A percentile compares a stretch with the other conserved stretches of the same genome.
phyloP scores from a whole-genome alignment of 495 filamentous ascomycete genomes.

The Glonium stellatum region DNA sequence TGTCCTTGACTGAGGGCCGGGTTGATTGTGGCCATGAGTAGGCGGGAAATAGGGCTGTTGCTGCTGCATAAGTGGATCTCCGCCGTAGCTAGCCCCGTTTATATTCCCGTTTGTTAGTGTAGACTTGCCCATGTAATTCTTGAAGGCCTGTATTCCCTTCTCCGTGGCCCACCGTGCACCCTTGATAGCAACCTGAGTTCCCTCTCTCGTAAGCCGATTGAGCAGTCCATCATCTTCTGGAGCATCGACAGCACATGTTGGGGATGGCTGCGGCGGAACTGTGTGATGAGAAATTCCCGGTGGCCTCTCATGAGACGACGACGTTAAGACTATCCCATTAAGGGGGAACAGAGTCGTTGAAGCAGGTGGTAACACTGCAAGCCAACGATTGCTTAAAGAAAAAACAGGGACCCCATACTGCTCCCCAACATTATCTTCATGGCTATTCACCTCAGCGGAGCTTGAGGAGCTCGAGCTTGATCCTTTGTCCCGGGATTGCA shows the following conservation, averaged over 20 bases:
- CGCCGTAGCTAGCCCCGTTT: slow-evolving; percentile 32
- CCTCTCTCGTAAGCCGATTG: slow-evolving; percentile 77
- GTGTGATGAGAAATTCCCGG: slow-evolving; percentile 63
- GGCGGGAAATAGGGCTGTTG: slow-evolving; percentile 55
- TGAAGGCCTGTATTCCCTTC: slow-evolving; percentile 79
- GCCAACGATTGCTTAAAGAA: slow-evolving; percentile 70
- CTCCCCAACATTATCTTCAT: slow-evolving; percentile 39
- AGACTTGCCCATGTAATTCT: slow-evolving; percentile 77
- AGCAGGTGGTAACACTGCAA: slow-evolving; percentile 74
- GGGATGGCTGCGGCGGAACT: slow-evolving; percentile 66
- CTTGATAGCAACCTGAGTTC: slow-evolving; percentile 84
- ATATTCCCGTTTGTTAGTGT: slow-evolving; percentile 35
- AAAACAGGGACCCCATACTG: slow-evolving; percentile 56
- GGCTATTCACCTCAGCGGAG: slow-evolving; percentile 47
- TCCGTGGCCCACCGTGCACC: slow-evolving; percentile 81
- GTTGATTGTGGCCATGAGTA: slow-evolving; percentile 49
- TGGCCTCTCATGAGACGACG: slow-evolving; percentile 45
- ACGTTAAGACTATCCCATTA: slow-evolving; percentile 45
- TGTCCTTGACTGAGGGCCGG: slow-evolving; percentile 36
- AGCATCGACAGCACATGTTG: slow-evolving; percentile 68
- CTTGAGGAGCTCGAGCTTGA: slow-evolving; percentile 48
- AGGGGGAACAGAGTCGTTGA: slow-evolving; percentile 63
- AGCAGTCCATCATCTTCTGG: slow-evolving; percentile 74
- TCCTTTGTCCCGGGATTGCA: slow-evolving; percentile 52
- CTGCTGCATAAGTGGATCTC: slow-evolving; percentile 10